These are phyloP conservation scores for Nemania sp. DNA, from an alignment of 2,329 filamentous ascomycete species.

Conservation along the genomic window DNA sequence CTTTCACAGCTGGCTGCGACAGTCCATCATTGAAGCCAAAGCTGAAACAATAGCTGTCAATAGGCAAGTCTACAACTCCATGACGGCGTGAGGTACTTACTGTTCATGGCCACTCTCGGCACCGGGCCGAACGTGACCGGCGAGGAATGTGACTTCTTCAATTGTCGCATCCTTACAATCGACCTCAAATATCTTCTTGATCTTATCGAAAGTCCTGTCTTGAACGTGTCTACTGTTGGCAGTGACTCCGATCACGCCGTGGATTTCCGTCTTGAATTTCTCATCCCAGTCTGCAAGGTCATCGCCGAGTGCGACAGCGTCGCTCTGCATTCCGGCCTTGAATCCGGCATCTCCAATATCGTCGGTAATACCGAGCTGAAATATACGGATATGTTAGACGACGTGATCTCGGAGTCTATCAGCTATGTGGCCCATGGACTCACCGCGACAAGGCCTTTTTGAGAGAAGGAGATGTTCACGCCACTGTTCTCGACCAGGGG, in stretches of 20 bases:
- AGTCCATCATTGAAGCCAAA: conserved; percentile 60
- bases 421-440: neutral
- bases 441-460: conserved; percentile 44
- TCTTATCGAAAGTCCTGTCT: conserved; percentile 45
- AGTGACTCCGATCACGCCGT: conserved; percentile 53
- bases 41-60: conserved; percentile 26
- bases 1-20: conserved; percentile 55
- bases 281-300: conserved; percentile 48
- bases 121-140: conserved; percentile 52
- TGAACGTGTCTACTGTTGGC: conserved; percentile 49
- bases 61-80: neutral
- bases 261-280: conserved; percentile 51
- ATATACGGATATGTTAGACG: conserved; percentile 23
- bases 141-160: conserved; percentile 49
- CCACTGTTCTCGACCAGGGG: conserved; percentile 36
- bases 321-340: conserved; percentile 51
- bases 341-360: conserved; percentile 51
- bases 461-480: conserved; percentile 46
- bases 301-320: conserved; percentile 50
- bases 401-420: neutral
- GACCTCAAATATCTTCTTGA: conserved; percentile 49
- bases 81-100: conserved; percentile 39
- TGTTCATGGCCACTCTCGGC: conserved; percentile 54
- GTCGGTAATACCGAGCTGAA: conserved; percentile 47
- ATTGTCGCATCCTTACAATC: conserved; percentile 42